Evolutionary conservation across 169 alveolate genomes (phyloP), one percentile per base, ranked within the genome.

Genomic region (Babesia gibsoni): DNA sequence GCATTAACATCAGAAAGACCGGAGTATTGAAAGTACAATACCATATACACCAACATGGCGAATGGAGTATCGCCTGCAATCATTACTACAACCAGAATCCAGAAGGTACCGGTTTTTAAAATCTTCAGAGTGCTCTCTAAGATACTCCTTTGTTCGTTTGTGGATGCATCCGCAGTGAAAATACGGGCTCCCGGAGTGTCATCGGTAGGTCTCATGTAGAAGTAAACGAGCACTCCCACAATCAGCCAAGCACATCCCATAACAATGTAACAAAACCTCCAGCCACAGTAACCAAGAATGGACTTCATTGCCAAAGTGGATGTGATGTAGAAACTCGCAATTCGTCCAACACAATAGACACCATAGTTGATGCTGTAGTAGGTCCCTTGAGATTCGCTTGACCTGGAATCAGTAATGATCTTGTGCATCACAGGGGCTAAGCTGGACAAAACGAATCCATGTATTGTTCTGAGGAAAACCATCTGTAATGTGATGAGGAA

Each of bases 11-110:
- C 93, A 30, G 92, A 50, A 65, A 94, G 79, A 30, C 94, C 95
- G 65, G 93, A 82, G 77, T 94, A 94, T 79, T 94, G 97, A 52
- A 92, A 73, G 81, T 82, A 91, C 94, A 92, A 84, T 8, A 94
- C 89, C 74, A 91, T 91, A 78, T 91, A 94, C 43, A 92, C 82
- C 53, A 93, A 83, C 29, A 96, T 93, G 53, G 91, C 59, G 94
- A 95, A 92, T 18, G 97, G 96, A 25, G 92, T 90, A 22, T 96
- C 91, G 18, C 95, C 93, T 18, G 90, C 69, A 66, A 91, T 63
- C 36, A 88, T 56, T 53, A 73, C 49, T 32, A 82, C 16, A 32
- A 64, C 48, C 59, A 73, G 27, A 22, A 73, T 14, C 14, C 22
- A n/a, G 32, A 72, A 79, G 10, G 84, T 64, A 27, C 57, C 18